Percentiles rank a stretch among this genome's conserved stretches.
phyloP scores from a whole-genome alignment of 495 filamentous ascomycete species.

The Mytilinidion resinicola region DNA sequence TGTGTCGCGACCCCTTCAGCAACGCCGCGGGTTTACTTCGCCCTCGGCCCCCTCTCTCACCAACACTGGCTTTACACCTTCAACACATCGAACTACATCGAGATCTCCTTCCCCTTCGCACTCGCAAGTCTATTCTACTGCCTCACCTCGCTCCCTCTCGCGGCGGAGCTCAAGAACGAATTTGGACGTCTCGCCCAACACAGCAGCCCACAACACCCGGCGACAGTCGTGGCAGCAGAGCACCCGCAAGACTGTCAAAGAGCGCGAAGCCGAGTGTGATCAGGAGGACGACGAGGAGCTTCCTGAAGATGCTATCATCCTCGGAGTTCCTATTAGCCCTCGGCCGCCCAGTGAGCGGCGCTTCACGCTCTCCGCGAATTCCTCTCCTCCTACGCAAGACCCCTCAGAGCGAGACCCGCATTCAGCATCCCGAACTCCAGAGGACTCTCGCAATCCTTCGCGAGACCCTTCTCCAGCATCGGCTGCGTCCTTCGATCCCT shows the following conservation, averaged over 20 bases:
- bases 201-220: slow-evolving; percentile 31
- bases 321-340: slow-evolving; percentile 94
- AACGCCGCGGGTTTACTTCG: slow-evolving; percentile 39
- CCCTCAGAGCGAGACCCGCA: too few species aligned
- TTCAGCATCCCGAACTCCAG: too few species aligned
- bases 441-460: too few species aligned
- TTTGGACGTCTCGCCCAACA: slow-evolving; percentile 38
- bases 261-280: slow-evolving; percentile 81
- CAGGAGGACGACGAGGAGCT: slow-evolving; percentile 81
- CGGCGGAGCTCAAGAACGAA: slow-evolving; percentile 16
- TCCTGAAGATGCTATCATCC: slow-evolving; percentile 82
- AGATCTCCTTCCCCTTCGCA: slow-evolving; percentile 30
- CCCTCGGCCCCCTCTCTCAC: slow-evolving; percentile 40
- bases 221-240: slow-evolving; percentile 66
- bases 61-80: slow-evolving; percentile 28
- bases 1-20: slow-evolving; percentile 31
- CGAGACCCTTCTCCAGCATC: slow-evolving; percentile 33
- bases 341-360: slow-evolving; percentile 60
- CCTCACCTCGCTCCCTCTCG: slow-evolving; percentile 19
- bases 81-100: slow-evolving; percentile 42
- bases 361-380: too few species aligned
- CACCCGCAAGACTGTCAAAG: slow-evolving; percentile 62
- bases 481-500: not conserved
- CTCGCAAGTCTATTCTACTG: slow-evolving; percentile 13
- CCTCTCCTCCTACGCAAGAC: too few species aligned